phyloP scores from a whole-genome alignment of 2,329 filamentous ascomycete genomes.

The Elsinoe batatas region DNA sequence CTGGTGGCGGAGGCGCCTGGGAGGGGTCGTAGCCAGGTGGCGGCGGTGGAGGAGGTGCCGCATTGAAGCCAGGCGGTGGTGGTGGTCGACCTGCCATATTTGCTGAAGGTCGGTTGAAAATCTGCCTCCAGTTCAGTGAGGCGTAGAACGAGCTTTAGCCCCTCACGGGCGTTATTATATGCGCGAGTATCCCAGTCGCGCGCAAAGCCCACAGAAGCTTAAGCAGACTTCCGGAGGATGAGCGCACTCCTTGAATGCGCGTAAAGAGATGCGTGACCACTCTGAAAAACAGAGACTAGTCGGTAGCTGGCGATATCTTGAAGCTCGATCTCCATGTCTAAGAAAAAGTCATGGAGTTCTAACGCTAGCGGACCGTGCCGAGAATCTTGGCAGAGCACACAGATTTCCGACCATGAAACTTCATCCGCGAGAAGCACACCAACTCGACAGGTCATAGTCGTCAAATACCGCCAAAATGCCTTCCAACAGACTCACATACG shows the following conservation, averaged over 20 bases:
- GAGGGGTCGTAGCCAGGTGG: slow-evolving; percentile 40
- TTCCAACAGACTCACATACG: slow-evolving; percentile 47
- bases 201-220: too few relatives aligned
- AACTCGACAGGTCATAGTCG: slow-evolving; percentile 17
- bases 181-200: not conserved
- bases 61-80: slow-evolving; percentile 57
- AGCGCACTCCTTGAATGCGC: not conserved
- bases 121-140: not conserved
- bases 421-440: not conserved
- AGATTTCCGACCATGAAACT: slow-evolving; percentile 9
- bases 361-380: not conserved
- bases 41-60: slow-evolving; percentile 33
- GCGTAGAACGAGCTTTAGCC: too few relatives aligned
- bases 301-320: not conserved
- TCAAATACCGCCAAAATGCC: slow-evolving; percentile 38
- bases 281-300: not conserved
- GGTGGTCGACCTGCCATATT: slow-evolving; percentile 47
- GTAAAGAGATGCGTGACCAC: not conserved
- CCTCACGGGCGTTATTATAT: not conserved
- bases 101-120: not conserved
- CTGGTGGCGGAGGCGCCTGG: slow-evolving; percentile 66
- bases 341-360: too few relatives aligned
- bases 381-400: slow-evolving; percentile 10
- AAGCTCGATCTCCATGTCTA: not conserved
- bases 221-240: too few relatives aligned